Conservation (phyloP, 2,329 filamentous ascomycete species). For the Mycosphaerella sp. region DNA sequence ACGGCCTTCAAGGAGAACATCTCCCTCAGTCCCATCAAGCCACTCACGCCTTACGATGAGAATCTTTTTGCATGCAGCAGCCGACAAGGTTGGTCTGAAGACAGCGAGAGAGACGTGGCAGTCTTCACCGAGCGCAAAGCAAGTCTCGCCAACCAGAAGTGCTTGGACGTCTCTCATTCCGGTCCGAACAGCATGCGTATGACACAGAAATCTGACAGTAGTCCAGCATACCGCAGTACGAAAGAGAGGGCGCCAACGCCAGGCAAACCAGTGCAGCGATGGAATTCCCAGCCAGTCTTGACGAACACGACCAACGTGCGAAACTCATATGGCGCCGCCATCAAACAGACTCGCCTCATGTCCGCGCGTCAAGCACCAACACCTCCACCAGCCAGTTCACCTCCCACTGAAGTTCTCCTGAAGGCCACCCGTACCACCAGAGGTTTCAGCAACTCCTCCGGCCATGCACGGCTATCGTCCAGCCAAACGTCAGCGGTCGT, state of each 20-base stretch:
- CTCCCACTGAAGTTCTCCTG: slow-evolving; percentile 16
- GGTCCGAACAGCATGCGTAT: not conserved
- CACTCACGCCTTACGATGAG: slow-evolving; percentile 18
- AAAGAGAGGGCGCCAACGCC: slow-evolving; percentile 20
- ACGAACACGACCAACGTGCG: slow-evolving; percentile 22
- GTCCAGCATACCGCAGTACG: slow-evolving; percentile 23
- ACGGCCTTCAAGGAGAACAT: slow-evolving; percentile 34
- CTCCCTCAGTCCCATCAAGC: slow-evolving; percentile 26
- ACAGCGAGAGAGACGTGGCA: slow-evolving; percentile 7
- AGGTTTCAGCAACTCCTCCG: slow-evolving; percentile 8
- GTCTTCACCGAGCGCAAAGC: slow-evolving; percentile 1
- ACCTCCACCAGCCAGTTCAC: slow-evolving; percentile 24
- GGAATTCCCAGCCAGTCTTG: slow-evolving; percentile 31
- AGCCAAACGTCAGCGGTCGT: slow-evolving; percentile 3
- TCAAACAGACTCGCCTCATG: slow-evolving; percentile 30
- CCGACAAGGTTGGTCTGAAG: slow-evolving; percentile 17
- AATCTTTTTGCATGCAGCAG: slow-evolving; percentile 17
- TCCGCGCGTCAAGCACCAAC: slow-evolving; percentile 28
- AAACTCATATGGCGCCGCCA: slow-evolving; percentile 24
- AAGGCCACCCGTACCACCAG: slow-evolving; percentile 1
- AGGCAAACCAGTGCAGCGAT: slow-evolving; percentile 25
- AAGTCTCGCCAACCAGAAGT: slow-evolving; percentile 1
- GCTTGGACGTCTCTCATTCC: slow-evolving; percentile 2
- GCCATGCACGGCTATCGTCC: slow-evolving; percentile 5
- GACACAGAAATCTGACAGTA: slow-evolving; percentile 24